Evolutionary conservation across 805 yeast species (phyloP).

Genomic region (Metschnikowia sp.): DNA sequence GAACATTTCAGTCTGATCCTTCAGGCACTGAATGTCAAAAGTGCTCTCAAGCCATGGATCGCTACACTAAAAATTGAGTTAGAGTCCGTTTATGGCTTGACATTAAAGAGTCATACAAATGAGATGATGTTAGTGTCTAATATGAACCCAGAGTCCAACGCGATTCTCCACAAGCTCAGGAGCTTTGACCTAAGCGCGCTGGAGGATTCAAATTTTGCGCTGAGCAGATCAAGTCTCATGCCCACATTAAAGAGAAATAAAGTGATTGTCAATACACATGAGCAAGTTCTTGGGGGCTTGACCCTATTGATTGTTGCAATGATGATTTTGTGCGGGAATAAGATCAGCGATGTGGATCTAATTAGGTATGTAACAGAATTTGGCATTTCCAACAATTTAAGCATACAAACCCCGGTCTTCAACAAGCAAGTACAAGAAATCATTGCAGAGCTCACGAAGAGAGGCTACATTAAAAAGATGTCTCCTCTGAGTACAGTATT

Average conservation of each 20-base stretch:
- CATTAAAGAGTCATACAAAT: constrained; percentile 14
- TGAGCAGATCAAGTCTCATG: constrained; percentile 14
- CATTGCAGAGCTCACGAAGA: constrained; percentile 25
- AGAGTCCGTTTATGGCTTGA: constrained; percentile 26
- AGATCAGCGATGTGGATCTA: constrained; percentile 27
- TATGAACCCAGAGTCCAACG: constrained; percentile 20
- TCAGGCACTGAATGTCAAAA: constrained; percentile 15
- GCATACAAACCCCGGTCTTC: constrained; percentile 19
- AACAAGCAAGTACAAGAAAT: constrained; percentile 22
- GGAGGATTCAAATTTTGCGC: too few relatives aligned
- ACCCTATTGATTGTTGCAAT: constrained; percentile 26
- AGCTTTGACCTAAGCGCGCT: neutral
- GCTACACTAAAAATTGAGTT: constrained; percentile 17
- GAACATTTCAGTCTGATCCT: constrained; percentile 14
- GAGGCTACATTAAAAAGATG: constrained; percentile 27
- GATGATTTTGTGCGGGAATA: constrained; percentile 31
- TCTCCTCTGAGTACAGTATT: constrained; percentile 14
- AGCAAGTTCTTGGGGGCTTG: constrained; percentile 31
- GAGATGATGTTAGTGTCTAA: constrained; percentile 22
- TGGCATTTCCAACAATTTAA: constrained; percentile 25
- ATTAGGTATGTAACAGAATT: constrained; percentile 19
- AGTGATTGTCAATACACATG: constrained; percentile 23
- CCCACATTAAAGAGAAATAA: constrained; percentile 18
- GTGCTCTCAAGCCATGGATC: constrained; percentile 22
- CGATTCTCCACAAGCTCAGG: constrained; percentile 28